phyloP scores from a whole-genome alignment of 2,329 filamentous ascomycete species.

The Aspergillus eucalypticola region DNA sequence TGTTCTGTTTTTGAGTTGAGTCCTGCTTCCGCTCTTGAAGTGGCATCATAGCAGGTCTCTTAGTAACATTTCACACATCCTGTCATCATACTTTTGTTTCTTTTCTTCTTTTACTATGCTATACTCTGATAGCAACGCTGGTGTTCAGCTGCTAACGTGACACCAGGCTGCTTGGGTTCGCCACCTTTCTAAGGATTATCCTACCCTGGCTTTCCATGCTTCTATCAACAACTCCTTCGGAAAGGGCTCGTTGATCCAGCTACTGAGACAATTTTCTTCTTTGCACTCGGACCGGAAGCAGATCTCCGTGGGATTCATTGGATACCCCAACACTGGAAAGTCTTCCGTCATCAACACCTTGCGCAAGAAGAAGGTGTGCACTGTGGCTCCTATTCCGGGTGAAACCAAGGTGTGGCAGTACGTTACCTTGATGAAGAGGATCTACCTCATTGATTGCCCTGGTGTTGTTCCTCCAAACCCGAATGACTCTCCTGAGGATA shows the following conservation, averaged over 20 bases:
- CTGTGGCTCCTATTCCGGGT: slow-evolving; percentile 88
- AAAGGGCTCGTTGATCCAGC: slow-evolving; percentile 88
- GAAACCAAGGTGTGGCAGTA: slow-evolving; percentile 99
- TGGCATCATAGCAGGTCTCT: slow-evolving; percentile 77
- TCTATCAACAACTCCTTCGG: slow-evolving; percentile 95
- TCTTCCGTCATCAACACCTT: slow-evolving; percentile 97
- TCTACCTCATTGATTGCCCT: slow-evolving; percentile 94
- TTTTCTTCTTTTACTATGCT: slow-evolving; percentile 27
- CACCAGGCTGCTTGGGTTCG: slow-evolving; percentile 89
- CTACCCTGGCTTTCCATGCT: slow-evolving; percentile 91
- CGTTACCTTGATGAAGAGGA: slow-evolving; percentile 90
- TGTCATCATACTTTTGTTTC: slow-evolving; percentile 39
- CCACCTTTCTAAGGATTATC: slow-evolving; percentile 82
- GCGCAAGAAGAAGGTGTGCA: slow-evolving; percentile 90
- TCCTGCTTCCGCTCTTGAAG: slow-evolving; percentile 65
- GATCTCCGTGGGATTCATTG: slow-evolving; percentile 86
- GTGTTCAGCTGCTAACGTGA: slow-evolving; percentile 33
- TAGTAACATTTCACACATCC: slow-evolving; percentile 97
- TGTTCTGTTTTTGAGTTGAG: slow-evolving; percentile 98
- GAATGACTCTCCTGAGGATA: slow-evolving; percentile 80
- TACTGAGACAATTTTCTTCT: slow-evolving; percentile 88
- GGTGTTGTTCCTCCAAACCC: slow-evolving; percentile 91
- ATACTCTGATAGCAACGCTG: slow-evolving; percentile 3
- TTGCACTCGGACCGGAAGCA: slow-evolving; percentile 91
- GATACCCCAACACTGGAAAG: slow-evolving; percentile 93